Base-by-base conservation (phyloP, 345 rosid species). In the Heritiera littoralis region DNA sequence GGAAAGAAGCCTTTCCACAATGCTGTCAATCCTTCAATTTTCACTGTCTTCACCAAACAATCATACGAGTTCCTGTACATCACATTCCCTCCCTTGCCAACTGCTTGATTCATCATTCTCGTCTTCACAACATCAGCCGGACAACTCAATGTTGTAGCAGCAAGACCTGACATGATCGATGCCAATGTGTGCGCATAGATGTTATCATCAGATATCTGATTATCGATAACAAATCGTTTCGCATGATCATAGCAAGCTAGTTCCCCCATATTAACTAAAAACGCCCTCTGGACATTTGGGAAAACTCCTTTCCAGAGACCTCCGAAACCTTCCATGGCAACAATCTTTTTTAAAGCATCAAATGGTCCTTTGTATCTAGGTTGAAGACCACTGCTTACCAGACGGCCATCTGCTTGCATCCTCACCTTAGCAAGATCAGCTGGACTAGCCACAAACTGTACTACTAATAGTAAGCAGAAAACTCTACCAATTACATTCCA, bases 121-220 rank as follows among this genome's bases (percentile, higher is more conserved):
- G 98, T 94, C 90, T 93, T 94, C 83, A 90, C 90, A 43, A 94
- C 97, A 81, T 94, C 98, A 7, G 97, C 97, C 3, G 97, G 98
- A 73, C 96, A 92, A 66, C 98, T 94, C 89, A 91, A 77, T 7
- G 92, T 80, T 1, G 97, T 92, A 1, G 98, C 91, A 18, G 86
- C 84, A 67, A 92, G 92, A 77, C 97, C 98, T 0, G 98, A 91
- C 92, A 89, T 88, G 61, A 90, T 82, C 0, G 98, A 94, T 0
- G 97, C 92, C 72, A 94, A 81, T 12, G 93, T 92, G 81, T 94
- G 97, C 8, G 93, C 90, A 10, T 79, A 90, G 35, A 91, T 89
- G 82, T 91, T 89, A 84, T 94, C 98, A 60, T 79, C 84, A 12
- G 87, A 66, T 63, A 92, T 86, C 23, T 68, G 86, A 76, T 84